A percentile compares a stretch with the other conserved stretches of the same genome.
These are phyloP conservation scores for Venturia aucupariae DNA, from an alignment of 2,329 filamentous ascomycete genomes.

Conservation along the genomic window DNA sequence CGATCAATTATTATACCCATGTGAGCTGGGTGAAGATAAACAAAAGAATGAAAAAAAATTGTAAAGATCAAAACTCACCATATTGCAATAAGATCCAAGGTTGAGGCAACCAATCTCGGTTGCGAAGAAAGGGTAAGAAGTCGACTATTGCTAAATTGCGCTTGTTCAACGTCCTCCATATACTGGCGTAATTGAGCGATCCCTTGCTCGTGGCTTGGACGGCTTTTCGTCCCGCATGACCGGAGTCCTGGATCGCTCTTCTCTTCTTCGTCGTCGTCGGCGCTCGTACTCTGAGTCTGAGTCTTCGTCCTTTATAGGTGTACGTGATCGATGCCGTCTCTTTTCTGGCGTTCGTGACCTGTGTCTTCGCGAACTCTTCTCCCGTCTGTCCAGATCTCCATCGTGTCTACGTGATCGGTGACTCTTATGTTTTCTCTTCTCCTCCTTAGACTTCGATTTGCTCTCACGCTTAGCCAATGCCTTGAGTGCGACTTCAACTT, in stretches of 20 bases:
- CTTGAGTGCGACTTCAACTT: slow-evolving; percentile 32
- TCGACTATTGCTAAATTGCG: not conserved
- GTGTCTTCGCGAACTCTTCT: not conserved
- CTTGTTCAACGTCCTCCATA: not conserved
- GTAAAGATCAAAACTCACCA: too few relatives aligned
- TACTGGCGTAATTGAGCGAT: not conserved
- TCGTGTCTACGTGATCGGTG: slow-evolving; percentile 7
- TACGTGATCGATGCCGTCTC: not conserved
- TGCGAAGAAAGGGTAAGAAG: not conserved
- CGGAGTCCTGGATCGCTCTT: slow-evolving; percentile 3
- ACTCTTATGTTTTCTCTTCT: slow-evolving; percentile 7
- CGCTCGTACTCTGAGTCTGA: not conserved
- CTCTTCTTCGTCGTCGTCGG: not conserved
- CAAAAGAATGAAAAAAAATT: too few relatives aligned
- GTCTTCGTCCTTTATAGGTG: not conserved
- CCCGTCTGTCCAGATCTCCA: not conserved
- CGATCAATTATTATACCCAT: too few relatives aligned
- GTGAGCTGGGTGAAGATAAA: too few relatives aligned
- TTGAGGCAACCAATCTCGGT: too few relatives aligned
- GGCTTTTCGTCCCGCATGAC: not conserved
- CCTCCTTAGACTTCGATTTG: slow-evolving; percentile 2
- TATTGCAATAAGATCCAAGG: too few relatives aligned
- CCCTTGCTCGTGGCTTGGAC: not conserved
- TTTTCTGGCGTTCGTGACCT: not conserved
- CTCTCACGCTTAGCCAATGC: slow-evolving; percentile 6